Conservation (phyloP, 495 filamentous ascomycete genomes). For the Neurospora sublineolata region DNA sequence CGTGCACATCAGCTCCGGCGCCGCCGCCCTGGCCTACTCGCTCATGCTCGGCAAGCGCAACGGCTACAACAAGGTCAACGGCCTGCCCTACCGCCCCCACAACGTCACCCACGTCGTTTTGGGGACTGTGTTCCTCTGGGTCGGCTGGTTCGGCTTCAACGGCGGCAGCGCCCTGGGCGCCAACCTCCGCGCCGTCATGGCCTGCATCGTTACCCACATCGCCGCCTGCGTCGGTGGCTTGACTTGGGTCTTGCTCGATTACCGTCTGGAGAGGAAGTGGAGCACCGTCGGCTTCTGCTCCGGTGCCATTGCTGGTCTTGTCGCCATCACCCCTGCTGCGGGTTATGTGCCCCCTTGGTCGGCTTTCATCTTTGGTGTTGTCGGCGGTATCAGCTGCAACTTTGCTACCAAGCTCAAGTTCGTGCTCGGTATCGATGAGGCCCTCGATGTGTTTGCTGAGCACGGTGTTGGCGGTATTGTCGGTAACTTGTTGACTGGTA, state of each 20-base stretch:
- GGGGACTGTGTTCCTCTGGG: conserved; percentile 96
- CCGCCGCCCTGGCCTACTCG: conserved; percentile 80
- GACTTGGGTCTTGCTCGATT: conserved; percentile 93
- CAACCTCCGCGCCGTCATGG: conserved; percentile 79
- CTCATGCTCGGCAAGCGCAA: conserved; percentile 85
- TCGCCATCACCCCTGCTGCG: conserved; percentile 88
- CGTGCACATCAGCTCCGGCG: conserved; percentile 88
- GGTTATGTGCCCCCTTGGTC: conserved; percentile 87
- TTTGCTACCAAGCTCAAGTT: conserved; percentile 98
- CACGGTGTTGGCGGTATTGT: conserved; percentile 82
- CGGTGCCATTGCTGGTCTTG: conserved; percentile 83
- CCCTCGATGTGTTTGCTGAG: conserved; percentile 89
- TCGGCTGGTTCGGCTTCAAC: conserved; percentile 99
- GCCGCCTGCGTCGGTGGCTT: conserved; percentile 79
- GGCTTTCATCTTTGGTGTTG: conserved; percentile 78
- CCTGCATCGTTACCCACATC: conserved; percentile 59
- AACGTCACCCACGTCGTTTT: conserved; percentile 96
- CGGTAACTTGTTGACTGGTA: conserved; percentile 79
- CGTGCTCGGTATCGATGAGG: conserved; percentile 75
- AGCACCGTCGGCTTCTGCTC: conserved; percentile 97
- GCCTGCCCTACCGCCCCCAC: conserved; percentile 92
- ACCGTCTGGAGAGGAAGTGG: conserved; percentile 91
- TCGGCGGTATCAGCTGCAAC: conserved; percentile 79
- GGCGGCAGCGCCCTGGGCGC: conserved; percentile 82
- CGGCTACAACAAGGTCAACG: conserved; percentile 68